These are phyloP conservation scores for Gastrolobium villosum DNA, from an alignment of 306 rosid species.

Conservation along the genomic window DNA sequence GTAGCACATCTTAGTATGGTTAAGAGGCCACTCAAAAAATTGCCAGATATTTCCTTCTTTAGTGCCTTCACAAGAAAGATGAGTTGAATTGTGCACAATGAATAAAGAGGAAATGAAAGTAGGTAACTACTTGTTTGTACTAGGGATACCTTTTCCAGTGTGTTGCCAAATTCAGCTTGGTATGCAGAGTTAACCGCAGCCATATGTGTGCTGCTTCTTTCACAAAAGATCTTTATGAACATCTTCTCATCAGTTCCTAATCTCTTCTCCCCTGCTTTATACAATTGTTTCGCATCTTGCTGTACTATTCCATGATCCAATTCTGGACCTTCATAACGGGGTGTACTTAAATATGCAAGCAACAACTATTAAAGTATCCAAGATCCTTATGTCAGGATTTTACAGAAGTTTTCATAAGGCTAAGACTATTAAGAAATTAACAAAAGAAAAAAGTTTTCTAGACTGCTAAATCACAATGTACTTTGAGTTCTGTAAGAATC, in stretches of 20 bases:
- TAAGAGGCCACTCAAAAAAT: slow-evolving; percentile 63
- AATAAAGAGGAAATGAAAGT: neutral
- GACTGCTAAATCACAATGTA: neutral
- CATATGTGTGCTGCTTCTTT: slow-evolving; percentile 76
- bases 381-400: neutral
- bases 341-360: slow-evolving; percentile 62
- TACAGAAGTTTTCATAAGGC: neutral
- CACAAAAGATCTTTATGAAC: slow-evolving; percentile 69
- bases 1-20: slow-evolving; percentile 67
- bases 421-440: neutral
- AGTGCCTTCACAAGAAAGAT: slow-evolving; percentile 53
- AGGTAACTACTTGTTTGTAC: neutral
- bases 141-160: slow-evolving; percentile 67
- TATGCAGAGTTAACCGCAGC: slow-evolving; percentile 67
- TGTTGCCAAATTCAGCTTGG: slow-evolving; percentile 44
- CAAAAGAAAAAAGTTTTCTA: neutral
- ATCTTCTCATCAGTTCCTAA: slow-evolving; percentile 57
- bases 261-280: slow-evolving; percentile 57
- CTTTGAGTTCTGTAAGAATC: neutral
- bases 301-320: slow-evolving; percentile 52
- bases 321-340: slow-evolving; percentile 80
- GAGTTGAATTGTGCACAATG: neutral
- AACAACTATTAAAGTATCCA: slow-evolving; percentile 57
- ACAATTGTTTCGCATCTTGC: slow-evolving; percentile 49
- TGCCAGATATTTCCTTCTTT: slow-evolving; percentile 72